A percentile compares a stretch with the other conserved stretches of the same genome.
phyloP scores from a whole-genome alignment of 1,284 basidiomycete genomes.

The Malassezia psittaci region DNA sequence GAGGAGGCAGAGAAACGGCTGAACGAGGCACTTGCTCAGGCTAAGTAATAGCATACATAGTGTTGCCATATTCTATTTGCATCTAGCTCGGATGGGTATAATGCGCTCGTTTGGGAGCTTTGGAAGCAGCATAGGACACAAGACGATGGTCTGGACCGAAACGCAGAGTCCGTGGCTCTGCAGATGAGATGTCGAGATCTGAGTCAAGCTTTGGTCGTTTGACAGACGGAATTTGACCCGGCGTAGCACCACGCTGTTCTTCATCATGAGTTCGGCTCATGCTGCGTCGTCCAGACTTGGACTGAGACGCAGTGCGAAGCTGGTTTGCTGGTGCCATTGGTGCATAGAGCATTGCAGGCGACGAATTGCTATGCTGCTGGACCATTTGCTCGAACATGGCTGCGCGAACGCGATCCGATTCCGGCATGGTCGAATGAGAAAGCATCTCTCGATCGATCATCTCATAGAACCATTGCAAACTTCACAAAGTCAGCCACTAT shows the following conservation, averaged over 20 bases:
- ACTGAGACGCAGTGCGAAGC: too few relatives aligned
- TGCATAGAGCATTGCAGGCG: background rate
- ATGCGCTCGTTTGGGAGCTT: background rate
- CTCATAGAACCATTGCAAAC: constrained; percentile 14
- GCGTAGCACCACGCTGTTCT: too few relatives aligned
- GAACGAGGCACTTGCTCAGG: constrained; percentile 21
- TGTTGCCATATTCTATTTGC: too few relatives aligned
- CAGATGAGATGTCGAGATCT: background rate
- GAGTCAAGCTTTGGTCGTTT: too few relatives aligned
- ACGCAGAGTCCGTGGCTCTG: background rate
- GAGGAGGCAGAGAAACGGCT: constrained; percentile 45
- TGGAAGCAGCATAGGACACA: background rate
- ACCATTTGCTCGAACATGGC: background rate
- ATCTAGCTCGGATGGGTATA: too few relatives aligned
- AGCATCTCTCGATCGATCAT: constrained; percentile 6
- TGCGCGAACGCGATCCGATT: background rate
- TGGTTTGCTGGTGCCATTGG: too few relatives aligned
- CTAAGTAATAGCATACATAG: constrained; percentile 14
- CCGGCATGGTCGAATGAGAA: background rate
- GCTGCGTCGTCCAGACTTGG: too few relatives aligned
- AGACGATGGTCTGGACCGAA: constrained; percentile 8
- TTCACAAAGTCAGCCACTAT: too few relatives aligned
- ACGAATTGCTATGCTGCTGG: background rate
- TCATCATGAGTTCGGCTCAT: too few relatives aligned
- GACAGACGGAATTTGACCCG: too few relatives aligned